Evolutionary conservation across 345 rosid genomes (phyloP), one percentile per base, ranked within the genome.

Genomic region (Pistacia vera): DNA sequence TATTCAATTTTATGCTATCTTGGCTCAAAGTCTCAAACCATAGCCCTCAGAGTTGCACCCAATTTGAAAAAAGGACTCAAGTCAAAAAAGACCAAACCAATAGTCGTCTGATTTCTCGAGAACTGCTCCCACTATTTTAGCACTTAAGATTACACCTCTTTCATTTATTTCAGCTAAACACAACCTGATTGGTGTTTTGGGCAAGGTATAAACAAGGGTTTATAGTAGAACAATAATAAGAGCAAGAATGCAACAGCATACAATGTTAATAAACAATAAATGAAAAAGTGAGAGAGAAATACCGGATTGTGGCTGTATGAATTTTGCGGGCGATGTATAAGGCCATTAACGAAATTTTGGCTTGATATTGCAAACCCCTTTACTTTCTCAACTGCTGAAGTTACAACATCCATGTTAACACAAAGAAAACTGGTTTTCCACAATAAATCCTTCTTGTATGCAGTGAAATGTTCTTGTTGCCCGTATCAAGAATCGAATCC

Each of bases 261-360:
- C 5, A 71, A 44, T 33, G 49, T 4, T 22, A 9, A 75, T 46
- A 44, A 11, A 64, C 11, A 59, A 51, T 30, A 18, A 72, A 8
- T 63, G 33, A 65, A 71, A 28, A 35, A 60, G 25, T 14, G 12
- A 36, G 66, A n/a, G n/a, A 28, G 12, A 62, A 30, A 30, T 68
- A 68, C 71, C 71, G 98, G 98, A 78, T 87, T 87, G 70, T 85
- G 91, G 81, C 88, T 84, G 4, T 83, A 73, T 25, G 83, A 82
- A 60, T 71, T 77, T 67, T 78, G 35, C 20, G 79, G 81, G 85
- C 81, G 81, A 70, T 41, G 75, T 30, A 89, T n/a, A 55, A 85
- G 77, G 79, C 83, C 80, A 69, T 76, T 78, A 60, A 90, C 76
- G 52, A 85, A 86, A 60, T 82, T 84, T 52, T 87, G 93, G 58